A percentile compares a stretch with the other conserved stretches of the same genome.
phyloP scores from a whole-genome alignment of 257 asterid genomes.

The Plantago ovata region DNA sequence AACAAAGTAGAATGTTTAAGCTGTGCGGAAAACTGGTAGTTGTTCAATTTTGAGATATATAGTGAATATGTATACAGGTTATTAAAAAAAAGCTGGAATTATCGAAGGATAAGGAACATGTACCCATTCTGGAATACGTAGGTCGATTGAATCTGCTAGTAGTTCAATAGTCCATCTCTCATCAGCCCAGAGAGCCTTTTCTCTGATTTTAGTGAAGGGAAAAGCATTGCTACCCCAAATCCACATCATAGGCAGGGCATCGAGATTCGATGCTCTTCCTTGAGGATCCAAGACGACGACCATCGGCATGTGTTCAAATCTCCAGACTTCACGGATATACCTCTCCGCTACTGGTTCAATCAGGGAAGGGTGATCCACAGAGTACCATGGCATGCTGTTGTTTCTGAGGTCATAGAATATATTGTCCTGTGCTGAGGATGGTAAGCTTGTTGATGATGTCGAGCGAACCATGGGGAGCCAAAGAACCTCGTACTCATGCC shows the following conservation, averaged over 20 bases:
- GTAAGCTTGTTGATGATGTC: constrained; percentile 14
- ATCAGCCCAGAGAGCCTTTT: constrained; percentile 63
- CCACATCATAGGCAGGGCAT: constrained; percentile 92
- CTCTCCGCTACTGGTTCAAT: constrained; percentile 56
- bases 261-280: constrained; percentile 58
- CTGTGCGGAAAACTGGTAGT: too few relatives aligned
- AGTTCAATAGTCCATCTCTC: constrained; percentile 61
- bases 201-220: constrained; percentile 64
- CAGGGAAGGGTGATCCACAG: constrained; percentile 61
- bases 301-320: constrained; percentile 59
- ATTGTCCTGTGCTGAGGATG: constrained; percentile 17
- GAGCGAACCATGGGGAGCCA: constrained; percentile 77
- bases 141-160: constrained; percentile 63
- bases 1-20: too few relatives aligned
- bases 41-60: too few relatives aligned
- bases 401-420: constrained; percentile 41
- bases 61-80: neutral
- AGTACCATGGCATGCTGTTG: constrained; percentile 76
- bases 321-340: constrained; percentile 56
- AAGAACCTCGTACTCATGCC: constrained; percentile 70
- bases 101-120: neutral
- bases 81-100: neutral
- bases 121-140: constrained; percentile 77
- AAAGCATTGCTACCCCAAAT: constrained; percentile 85
- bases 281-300: constrained; percentile 79